Base-by-base conservation (phyloP, 106 monocot genomes). In the Allium sativum region DNA sequence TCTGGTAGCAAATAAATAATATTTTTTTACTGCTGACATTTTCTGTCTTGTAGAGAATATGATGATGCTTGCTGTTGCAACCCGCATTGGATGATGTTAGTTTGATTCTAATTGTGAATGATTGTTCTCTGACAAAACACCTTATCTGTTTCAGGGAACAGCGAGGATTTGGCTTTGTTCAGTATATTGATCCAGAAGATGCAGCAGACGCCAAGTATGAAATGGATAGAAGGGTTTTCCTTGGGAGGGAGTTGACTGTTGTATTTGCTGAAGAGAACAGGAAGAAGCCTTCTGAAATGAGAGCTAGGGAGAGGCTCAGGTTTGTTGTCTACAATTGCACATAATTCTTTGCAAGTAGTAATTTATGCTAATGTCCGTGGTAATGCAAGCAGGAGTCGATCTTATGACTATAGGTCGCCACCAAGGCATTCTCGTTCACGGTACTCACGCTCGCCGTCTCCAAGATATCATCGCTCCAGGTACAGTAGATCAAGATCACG, bases 191-290 rank as follows among this genome's bases (percentile, higher is more conserved):
- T 52, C 82, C 93, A 7, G 71, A 55, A 55, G 89, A 93, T 83
- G 93, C 93, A 53, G 80, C 79, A 44, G 93, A 93, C 56, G 93
- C 93, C 15, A 85, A 93, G 70, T 86, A 93, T 61, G 80, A 93
- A 61, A 85, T 93, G 93, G 93, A 93, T 72, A 82, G 93, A 6
- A 82, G 83, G 51, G 74, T 83, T 7, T 68, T 93, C 71, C 82
- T 81, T 55, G 93, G 93, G 3, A 72, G 93, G 48, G 83, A 86
- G 62, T 68, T 93, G 51, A 89, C 93, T 58, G 93, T 93, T 66
- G 89, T 93, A 12, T 93, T 83, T 81, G 93, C 93, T 10, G 89
- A 89, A 69, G 93, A 93, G 76, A 93, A 86, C 76, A 75, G 93
- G 21, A 93, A 93, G 77, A 85, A 80, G 48, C 93, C 93, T 13